Base-by-base conservation (phyloP, 2,329 filamentous ascomycete genomes). In the Penicillium sumatraense region DNA sequence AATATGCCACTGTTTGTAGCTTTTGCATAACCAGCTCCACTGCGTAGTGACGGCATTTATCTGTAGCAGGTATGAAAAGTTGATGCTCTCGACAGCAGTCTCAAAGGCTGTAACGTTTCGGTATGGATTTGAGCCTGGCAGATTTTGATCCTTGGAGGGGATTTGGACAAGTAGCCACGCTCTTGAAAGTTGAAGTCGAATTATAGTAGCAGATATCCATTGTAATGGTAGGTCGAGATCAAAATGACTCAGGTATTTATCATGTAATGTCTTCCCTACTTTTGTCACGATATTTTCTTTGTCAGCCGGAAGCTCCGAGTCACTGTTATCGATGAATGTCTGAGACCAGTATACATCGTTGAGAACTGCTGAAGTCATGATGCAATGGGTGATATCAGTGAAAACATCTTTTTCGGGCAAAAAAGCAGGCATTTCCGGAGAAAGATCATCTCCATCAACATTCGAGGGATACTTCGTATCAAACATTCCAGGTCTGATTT, bases 151-250 rank as follows among this genome's bases (percentile, higher is more conserved):
- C 11, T 56, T 36, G 38, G 53, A 36, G 33, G 60, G 45, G 44
- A 65, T 52, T 54, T 54, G 48, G 13, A 40, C 24, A 23, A 60
- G 50, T 14, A 91, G 76, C 70, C 84, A 88, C 79, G 89, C 85
- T 70, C 89, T 90, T 53, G 84, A 83, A 75, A 89, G 82, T 59
- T 89, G 83, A n/a, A 90, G 76, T 4, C 86, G 81, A 2, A 83
- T 79, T 14, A 88, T 79, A 27, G 85, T 85, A 5, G 83, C 83
- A 1, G 81, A 83, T 20, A 87, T 79, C 84, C 85, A 88, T 58
- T 83, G 84, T 2, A 88, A 68, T 0, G 78, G 72, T 49, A 78
- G 72, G 14, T 51, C 64, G 21, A 74, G 65, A 24, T 76, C 62
- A 29, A 76, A 72, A 47, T 80, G 70, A 3, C 54, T 29, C n/a